phyloP scores from a whole-genome alignment of 257 asterid species.

The Fraxinus cuspidata region DNA sequence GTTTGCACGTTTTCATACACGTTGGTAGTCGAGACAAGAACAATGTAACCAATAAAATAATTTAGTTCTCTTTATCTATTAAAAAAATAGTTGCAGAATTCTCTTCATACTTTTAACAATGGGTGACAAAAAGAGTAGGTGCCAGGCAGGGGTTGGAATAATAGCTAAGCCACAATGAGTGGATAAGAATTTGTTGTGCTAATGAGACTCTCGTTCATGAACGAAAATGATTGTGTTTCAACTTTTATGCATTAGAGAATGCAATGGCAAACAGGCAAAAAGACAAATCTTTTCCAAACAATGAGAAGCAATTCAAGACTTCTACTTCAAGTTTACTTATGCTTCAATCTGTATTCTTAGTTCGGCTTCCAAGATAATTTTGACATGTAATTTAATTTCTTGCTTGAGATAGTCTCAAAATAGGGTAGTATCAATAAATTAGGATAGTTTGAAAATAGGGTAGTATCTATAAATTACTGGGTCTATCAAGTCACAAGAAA shows the following conservation, averaged over 20 bases:
- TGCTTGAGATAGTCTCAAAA: not conserved
- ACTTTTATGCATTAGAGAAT: not conserved
- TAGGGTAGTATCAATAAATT: no score
- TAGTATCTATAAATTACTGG: no score
- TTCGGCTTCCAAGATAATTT: not conserved
- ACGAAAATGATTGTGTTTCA: constrained; percentile 23
- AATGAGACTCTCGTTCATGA: constrained; percentile 10
- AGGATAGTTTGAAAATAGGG: not conserved
- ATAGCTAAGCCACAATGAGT: constrained; percentile 8
- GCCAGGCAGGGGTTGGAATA: not conserved
- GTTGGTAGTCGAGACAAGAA: no score
- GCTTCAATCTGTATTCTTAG: not conserved
- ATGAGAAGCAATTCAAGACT: not conserved
- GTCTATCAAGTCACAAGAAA: no score
- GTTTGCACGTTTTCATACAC: not conserved
- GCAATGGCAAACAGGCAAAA: not conserved
- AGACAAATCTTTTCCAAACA: not conserved
- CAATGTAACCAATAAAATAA: no score
- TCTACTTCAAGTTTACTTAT: not conserved
- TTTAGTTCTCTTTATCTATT: no score
- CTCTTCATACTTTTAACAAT: not conserved
- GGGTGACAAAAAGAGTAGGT: not conserved
- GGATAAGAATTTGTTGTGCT: constrained; percentile 3
- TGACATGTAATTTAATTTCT: no score
- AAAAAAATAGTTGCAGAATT: no score